phyloP scores from a whole-genome alignment of 495 filamentous ascomycete species.

The Xylaria palmicola region DNA sequence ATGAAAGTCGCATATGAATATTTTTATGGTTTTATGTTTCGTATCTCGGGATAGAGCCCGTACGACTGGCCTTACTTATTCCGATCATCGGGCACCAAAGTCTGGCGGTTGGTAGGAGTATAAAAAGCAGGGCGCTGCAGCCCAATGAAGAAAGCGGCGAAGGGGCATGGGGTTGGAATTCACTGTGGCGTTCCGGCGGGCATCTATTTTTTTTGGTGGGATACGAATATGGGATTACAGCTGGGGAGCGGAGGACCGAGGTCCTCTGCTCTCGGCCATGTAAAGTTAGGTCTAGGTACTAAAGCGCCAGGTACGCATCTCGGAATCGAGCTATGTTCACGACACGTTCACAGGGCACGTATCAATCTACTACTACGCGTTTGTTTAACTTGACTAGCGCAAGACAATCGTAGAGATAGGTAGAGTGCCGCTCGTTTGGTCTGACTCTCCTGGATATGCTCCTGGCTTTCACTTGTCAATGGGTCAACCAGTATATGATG shows the following conservation, averaged over 20 bases:
- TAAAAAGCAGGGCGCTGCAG: conserved; percentile 9
- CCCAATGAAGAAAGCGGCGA: background rate
- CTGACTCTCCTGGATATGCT: too few species aligned
- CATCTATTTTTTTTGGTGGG: conserved; percentile 2
- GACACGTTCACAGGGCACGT: background rate
- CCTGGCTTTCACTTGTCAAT: too few species aligned
- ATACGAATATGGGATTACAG: background rate
- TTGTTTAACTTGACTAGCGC: too few species aligned
- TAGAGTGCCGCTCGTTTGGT: too few species aligned
- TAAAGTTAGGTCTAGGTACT: background rate
- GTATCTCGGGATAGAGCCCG: conserved; percentile 25
- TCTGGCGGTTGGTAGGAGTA: conserved; percentile 7
- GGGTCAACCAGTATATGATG: background rate
- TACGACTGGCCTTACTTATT: conserved; percentile 16
- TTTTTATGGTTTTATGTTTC: conserved; percentile 28
- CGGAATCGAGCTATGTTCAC: background rate
- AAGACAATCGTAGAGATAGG: background rate
- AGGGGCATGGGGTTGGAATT: background rate
- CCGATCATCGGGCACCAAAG: conserved; percentile 13
- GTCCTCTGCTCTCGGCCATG: background rate
- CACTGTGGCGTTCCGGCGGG: conserved; percentile 9
- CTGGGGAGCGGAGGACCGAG: background rate
- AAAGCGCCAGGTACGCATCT: background rate
- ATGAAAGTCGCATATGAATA: conserved; percentile 28
- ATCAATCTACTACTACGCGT: background rate